phyloP scores from a whole-genome alignment of 1,139 yeast genomes.

The Hyphopichia burtonii region DNA sequence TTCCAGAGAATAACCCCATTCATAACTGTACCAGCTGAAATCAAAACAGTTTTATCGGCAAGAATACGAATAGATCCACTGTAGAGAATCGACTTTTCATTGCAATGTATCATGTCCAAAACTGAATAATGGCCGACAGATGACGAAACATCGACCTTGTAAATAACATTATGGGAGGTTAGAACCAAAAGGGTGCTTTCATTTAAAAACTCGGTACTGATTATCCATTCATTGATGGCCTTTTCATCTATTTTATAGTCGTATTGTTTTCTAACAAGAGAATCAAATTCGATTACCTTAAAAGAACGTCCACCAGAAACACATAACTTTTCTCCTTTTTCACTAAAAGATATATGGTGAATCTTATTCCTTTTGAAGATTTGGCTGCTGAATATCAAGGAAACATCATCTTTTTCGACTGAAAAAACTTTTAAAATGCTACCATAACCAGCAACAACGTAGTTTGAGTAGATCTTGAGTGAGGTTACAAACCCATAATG shows the following conservation, averaged over 20 bases:
- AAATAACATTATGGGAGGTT: constrained; percentile 79
- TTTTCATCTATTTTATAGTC: constrained; percentile 32
- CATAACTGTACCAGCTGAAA: constrained; percentile 93
- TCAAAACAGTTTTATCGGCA: constrained; percentile 39
- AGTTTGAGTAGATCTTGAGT: constrained; percentile 41
- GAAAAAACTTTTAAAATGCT: constrained; percentile 59
- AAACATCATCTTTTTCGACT: constrained; percentile 31
- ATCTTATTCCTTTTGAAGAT: constrained; percentile 72
- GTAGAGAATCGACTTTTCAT: constrained; percentile 80
- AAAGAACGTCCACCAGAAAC: constrained; percentile 78
- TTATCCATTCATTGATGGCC: constrained; percentile 75
- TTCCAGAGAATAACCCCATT: constrained; percentile 85
- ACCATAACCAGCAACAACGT: constrained; percentile 73
- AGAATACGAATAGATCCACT: constrained; percentile 71
- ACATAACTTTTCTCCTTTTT: constrained; percentile 31
- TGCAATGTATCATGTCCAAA: constrained; percentile 46
- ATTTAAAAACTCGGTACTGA: constrained; percentile 51
- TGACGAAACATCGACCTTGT: constrained; percentile 38
- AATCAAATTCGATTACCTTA: constrained; percentile 35
- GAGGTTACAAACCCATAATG: constrained; percentile 81
- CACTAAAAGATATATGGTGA: constrained; percentile 60
- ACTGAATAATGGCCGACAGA: constrained; percentile 19
- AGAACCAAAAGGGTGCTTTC: constrained; percentile 47
- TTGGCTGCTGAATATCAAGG: constrained; percentile 37
- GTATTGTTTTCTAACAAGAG: constrained; percentile 14